Percentiles rank a stretch among this genome's conserved stretches.
Conservation (phyloP, 2,329 filamentous ascomycete genomes). For the Talaromyces sp. region DNA sequence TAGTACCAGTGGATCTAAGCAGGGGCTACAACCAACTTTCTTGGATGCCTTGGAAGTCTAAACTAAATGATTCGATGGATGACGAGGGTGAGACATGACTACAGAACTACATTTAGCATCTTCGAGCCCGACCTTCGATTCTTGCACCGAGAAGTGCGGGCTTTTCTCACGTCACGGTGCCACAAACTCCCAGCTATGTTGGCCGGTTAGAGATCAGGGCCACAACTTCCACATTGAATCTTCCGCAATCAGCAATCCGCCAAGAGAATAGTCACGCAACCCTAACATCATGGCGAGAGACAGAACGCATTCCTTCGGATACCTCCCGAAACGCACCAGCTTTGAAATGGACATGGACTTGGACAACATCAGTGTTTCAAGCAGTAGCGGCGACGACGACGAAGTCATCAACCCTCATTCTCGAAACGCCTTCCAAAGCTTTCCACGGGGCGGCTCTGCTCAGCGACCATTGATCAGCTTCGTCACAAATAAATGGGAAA, state of each 20-base stretch:
- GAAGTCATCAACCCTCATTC: neutral
- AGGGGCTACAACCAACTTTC: neutral
- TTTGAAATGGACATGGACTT: constrained; percentile 24
- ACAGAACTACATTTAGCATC: neutral
- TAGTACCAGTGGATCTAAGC: neutral
- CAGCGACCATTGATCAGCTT: constrained; percentile 37
- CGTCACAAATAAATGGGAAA: constrained; percentile 40
- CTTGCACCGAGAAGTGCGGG: neutral
- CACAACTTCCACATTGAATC: neutral
- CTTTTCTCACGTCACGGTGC: neutral
- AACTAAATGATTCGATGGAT: neutral
- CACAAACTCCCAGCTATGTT: neutral
- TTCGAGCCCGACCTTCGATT: neutral
- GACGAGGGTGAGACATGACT: neutral
- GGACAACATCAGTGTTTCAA: constrained; percentile 30
- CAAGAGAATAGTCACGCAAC: neutral
- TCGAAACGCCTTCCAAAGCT: constrained; percentile 15
- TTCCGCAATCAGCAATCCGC: constrained; percentile 7
- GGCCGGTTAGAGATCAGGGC: neutral
- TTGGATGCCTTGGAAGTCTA: neutral
- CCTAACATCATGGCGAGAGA: constrained; percentile 10
- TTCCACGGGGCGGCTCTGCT: constrained; percentile 2
- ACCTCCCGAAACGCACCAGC: neutral
- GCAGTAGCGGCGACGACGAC: constrained; percentile 3
- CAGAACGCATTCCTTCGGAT: neutral